These are phyloP conservation scores for Ceratopteris richardii DNA, from an alignment of 75 land plant genomes.

Conservation along the genomic window DNA sequence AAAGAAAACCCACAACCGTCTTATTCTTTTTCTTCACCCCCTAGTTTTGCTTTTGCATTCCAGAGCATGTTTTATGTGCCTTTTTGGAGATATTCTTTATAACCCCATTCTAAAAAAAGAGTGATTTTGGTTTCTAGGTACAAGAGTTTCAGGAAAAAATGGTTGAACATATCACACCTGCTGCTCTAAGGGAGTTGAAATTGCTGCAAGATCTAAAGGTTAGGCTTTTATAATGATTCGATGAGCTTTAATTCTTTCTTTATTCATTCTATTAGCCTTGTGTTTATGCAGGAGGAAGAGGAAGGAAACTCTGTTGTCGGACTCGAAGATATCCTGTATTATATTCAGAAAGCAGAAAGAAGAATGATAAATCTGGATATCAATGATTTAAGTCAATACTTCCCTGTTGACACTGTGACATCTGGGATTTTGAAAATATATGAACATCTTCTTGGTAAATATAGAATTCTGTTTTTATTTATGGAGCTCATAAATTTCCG, in stretches of 20 bases:
- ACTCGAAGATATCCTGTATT: conserved; percentile 70
- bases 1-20: too few species aligned
- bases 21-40: too few species aligned
- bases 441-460: conserved; percentile 73
- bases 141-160: conserved; percentile 59
- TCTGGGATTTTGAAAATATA: conserved; percentile 64
- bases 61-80: too few species aligned
- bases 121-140: conserved; percentile 28
- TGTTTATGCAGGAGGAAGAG: conserved; percentile 44
- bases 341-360: conserved; percentile 66
- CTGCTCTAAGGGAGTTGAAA: conserved; percentile 44
- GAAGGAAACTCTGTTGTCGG: conserved; percentile 80
- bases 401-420: conserved; percentile 66
- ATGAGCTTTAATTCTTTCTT: background rate
- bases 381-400: conserved; percentile 56
- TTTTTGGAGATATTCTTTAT: too few species aligned
- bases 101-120: too few species aligned
- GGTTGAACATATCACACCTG: conserved; percentile 33
- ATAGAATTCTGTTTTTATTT: background rate
- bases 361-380: conserved; percentile 43
- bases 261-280: background rate
- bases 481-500: background rate
- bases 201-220: conserved; percentile 63
- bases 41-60: too few species aligned
- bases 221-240: background rate